These are phyloP conservation scores for Capsicum rhomboideum DNA, from an alignment of 257 asterid species.

Conservation along the genomic window DNA sequence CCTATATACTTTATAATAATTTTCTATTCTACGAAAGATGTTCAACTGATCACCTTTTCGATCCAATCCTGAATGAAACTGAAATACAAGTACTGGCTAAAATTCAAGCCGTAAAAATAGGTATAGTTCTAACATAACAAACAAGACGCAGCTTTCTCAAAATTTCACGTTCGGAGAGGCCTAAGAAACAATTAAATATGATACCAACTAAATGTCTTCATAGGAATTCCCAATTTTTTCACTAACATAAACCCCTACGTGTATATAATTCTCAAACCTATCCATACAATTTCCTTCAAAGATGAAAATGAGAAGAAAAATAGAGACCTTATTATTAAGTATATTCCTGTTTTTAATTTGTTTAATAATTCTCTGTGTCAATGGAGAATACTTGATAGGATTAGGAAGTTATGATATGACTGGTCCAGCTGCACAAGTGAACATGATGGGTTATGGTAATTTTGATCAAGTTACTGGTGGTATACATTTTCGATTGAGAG, in stretches of 20 bases:
- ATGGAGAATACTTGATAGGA: slow-evolving; percentile 46
- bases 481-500: slow-evolving; percentile 48
- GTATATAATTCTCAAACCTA: background rate
- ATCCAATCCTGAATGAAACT: background rate
- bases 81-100: background rate
- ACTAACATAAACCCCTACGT: background rate
- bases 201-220: background rate
- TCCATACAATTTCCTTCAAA: background rate
- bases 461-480: slow-evolving; percentile 45
- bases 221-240: background rate
- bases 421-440: slow-evolving; percentile 66
- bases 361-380: background rate
- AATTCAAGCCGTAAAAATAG: too few species aligned
- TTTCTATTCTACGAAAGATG: too few species aligned
- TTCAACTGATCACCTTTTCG: too few species aligned
- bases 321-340: background rate
- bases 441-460: slow-evolving; percentile 66
- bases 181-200: background rate
- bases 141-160: background rate
- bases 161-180: background rate
- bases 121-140: background rate
- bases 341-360: background rate
- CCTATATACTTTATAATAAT: too few species aligned
- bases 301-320: slow-evolving; percentile 17
- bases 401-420: slow-evolving; percentile 61